A percentile compares a stretch with the other conserved stretches of the same genome.
phyloP scores from a whole-genome alignment of 306 rosid genomes.

The Cicer yamashitae region DNA sequence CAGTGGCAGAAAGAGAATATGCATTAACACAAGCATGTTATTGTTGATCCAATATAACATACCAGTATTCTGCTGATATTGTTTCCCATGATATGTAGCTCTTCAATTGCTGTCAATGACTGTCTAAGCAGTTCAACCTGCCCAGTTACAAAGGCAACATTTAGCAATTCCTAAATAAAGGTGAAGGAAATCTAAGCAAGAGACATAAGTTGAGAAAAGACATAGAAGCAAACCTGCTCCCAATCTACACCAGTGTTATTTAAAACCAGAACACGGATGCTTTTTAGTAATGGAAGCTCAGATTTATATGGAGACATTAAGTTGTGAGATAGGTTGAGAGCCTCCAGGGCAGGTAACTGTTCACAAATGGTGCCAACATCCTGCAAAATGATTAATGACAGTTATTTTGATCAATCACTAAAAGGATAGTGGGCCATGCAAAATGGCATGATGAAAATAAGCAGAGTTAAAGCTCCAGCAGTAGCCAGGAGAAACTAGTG shows the following conservation, averaged over 20 bases:
- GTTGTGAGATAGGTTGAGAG: conserved; percentile 80
- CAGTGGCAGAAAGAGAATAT: conserved; percentile 33
- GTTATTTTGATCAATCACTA: conserved; percentile 25
- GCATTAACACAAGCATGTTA: conserved; percentile 35
- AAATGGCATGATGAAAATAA: conserved; percentile 21
- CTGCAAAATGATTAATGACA: conserved; percentile 60
- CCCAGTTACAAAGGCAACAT: conserved; percentile 45
- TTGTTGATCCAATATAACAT: conserved; percentile 42
- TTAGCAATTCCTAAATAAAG: conserved; percentile 35
- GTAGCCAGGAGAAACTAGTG: conserved; percentile 22
- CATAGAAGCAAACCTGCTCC: conserved; percentile 63
- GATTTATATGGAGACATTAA: conserved; percentile 61
- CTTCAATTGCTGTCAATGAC: conserved; percentile 76
- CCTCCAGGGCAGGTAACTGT: conserved; percentile 67
- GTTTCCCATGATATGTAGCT: conserved; percentile 90
- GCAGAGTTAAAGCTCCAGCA: conserved; percentile 28
- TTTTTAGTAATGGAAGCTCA: conserved; percentile 60
- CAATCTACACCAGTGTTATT: conserved; percentile 76
- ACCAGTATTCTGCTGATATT: conserved; percentile 73
- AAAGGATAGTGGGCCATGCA: conserved; percentile 18
- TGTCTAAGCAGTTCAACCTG: conserved; percentile 78
- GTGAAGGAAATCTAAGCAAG: conserved; percentile 7
- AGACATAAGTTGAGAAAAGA: conserved; percentile 27
- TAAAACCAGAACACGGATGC: conserved; percentile 71
- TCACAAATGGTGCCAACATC: conserved; percentile 80